Evolutionary conservation across 441 rosid species (phyloP), one percentile per base, ranked within the genome.

Genomic region (Cnidoscolus chayamansa): DNA sequence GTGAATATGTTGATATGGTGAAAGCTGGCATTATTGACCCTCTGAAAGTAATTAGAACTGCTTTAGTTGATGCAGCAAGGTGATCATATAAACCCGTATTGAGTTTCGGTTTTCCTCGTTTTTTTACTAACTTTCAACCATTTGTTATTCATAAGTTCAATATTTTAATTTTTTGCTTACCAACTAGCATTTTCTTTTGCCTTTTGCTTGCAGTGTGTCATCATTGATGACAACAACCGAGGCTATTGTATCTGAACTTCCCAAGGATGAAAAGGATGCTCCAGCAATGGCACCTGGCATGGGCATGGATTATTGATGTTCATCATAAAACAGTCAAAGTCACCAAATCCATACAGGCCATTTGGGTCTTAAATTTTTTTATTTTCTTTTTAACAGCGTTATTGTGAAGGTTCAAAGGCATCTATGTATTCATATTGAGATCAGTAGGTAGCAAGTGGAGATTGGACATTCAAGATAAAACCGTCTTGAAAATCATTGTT

Each of bases 31-130:
- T 92, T 40, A 84, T 92, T 2, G 96, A 92, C 65, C 97, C 97
- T 3, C 56, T 92, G 83, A 92, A 92, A 82, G 97, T 90, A 43
- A 90, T 90, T 67, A 87, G 97, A 79, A 92, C 96, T 43, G 97
- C 97, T 47, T 77, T 92, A 81, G 93, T 89, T 56, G 97, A 90
- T 79, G 96, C 97, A 40, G 97, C 97, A 5, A 92, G 97, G 97
- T 92, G 11, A 4, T 5, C 13, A 9, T 5, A 20, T 15, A 54
- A 54, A 19, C 56, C 19, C 37, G 4, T 20, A 30, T 5, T 0
- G 10, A 58, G 4, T 50, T 30, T 30, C 0, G 0, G 3, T 35
- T 17, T 32, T 62, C 45, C 3, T 51, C 15, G 68, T 12, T 45
- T 20, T 4, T 2, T 35, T 35, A 35, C 37, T 2, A 35, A 4